Evolutionary conservation across 1,139 yeast species (phyloP), one percentile per base, ranked within the genome.

Genomic region (Maudiozyma humilis): DNA sequence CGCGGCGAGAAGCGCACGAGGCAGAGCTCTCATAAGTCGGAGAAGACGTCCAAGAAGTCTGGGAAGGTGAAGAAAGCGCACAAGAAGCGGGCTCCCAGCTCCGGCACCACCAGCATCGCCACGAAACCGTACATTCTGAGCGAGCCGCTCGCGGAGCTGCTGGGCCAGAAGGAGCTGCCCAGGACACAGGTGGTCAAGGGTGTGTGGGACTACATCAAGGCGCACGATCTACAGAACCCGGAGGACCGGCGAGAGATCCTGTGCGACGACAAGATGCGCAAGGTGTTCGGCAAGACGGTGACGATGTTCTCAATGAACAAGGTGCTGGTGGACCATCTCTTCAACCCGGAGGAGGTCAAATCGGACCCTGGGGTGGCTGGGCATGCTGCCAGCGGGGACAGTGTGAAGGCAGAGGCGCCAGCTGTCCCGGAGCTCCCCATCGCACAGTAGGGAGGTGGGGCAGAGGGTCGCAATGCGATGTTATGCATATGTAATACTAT

Each of bases 191-290:
- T 82, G 23, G 89, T 83, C 29, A 82, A 83, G 53, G 66, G 65
- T 40, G 65, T 85, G 17, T 86, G 95, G 95, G 75, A 70, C 12
- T 79, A 86, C 59, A 83, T 86, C 51, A 82, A 80, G 56, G 73
- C 63, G 18, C 60, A 81, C 47, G 63, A 76, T 41, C 65, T 86
- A 36, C 95, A 85, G 57, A 78, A 83, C 53, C 86, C 89, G 1
- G 60, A 67, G 1, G 86, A 85, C 60, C 73, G 73, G 51, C 67
- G 93, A 47, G 78, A 76, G 47, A 81, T 86, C 17, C 17, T 75
- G 5, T 84, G 93, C 58, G 93, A 86, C 59, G 85, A 73, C 1
- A 71, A 66, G 47, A 67, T 86, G 67, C 67, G 67, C 44, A 71
- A 70, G 4, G 57, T 84, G 2, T 84, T 85, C 62, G 87, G 75